These are phyloP conservation scores for Trichoderma afroharzianum DNA, from an alignment of 2,329 filamentous ascomycete genomes.

Conservation along the genomic window DNA sequence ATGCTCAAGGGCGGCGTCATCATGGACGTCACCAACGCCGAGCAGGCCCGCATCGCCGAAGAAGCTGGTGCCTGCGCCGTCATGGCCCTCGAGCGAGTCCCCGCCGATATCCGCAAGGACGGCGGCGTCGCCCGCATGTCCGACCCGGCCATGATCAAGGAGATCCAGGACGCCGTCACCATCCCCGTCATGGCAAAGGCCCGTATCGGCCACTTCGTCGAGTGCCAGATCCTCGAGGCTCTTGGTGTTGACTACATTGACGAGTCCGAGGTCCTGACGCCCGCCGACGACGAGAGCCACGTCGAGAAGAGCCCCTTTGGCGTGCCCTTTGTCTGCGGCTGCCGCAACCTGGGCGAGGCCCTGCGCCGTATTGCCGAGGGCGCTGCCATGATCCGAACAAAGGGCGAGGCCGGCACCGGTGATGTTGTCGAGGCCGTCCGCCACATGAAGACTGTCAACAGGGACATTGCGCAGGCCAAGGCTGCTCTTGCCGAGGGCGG, in stretches of 20 bases:
- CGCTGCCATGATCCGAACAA: constrained; percentile 97
- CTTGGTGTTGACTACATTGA: constrained; percentile 97
- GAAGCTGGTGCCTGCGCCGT: constrained; percentile 93
- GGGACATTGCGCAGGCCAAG: constrained; percentile 76
- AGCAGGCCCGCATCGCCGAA: constrained; percentile 94
- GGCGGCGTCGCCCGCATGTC: constrained; percentile 97
- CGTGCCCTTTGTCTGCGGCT: constrained; percentile 93
- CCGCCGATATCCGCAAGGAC: constrained; percentile 87
- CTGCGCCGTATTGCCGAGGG: constrained; percentile 87
- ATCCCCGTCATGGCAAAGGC: constrained; percentile 99
- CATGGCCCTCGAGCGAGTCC: constrained; percentile 97
- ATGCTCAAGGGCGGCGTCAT: constrained; percentile 99
- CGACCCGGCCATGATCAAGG: constrained; percentile 88
- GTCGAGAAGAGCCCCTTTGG: constrained; percentile 82
- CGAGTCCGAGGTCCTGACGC: constrained; percentile 95
- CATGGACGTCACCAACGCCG: constrained; percentile 95
- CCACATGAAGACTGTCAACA: constrained; percentile 89
- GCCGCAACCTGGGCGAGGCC: constrained; percentile 90
- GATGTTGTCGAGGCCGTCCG: constrained; percentile 95
- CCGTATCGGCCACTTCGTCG: constrained; percentile 94
- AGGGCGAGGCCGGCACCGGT: constrained; percentile 95
- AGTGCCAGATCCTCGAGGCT: constrained; percentile 96
- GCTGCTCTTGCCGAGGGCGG: constrained; percentile 61
- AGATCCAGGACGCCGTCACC: constrained; percentile 91
- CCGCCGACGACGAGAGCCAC: constrained; percentile 85